phyloP scores from a whole-genome alignment of 306 rosid genomes.

The Malus orientalis region DNA sequence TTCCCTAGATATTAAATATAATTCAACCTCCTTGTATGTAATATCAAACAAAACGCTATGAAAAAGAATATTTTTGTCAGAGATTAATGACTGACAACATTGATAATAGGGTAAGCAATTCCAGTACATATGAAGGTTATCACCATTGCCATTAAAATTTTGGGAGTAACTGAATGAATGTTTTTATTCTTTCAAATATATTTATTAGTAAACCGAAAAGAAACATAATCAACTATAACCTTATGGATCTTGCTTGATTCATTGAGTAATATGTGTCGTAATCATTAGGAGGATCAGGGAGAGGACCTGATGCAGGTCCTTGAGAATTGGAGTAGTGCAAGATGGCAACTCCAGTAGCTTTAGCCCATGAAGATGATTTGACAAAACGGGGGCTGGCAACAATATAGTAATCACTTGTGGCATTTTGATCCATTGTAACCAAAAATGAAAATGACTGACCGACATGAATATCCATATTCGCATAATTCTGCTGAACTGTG shows the following conservation, averaged over 20 bases:
- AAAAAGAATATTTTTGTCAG: not conserved
- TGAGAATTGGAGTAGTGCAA: constrained; percentile 69
- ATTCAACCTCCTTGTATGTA: not conserved
- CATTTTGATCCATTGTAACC: constrained; percentile 88
- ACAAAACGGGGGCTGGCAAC: constrained; percentile 77
- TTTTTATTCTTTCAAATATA: not conserved
- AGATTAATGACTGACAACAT: not conserved
- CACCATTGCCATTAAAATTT: not conserved
- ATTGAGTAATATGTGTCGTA: constrained; percentile 63
- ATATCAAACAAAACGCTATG: not conserved
- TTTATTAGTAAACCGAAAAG: constrained; percentile 7
- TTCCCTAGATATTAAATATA: not conserved
- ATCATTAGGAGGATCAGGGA: constrained; percentile 55
- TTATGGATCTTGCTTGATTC: constrained; percentile 84
- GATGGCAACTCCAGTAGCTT: constrained; percentile 66
- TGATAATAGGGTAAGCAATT: not conserved
- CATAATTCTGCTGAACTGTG: constrained; percentile 66
- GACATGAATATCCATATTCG: constrained; percentile 75
- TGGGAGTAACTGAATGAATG: not conserved
- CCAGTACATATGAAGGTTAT: not conserved
- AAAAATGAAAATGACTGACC: constrained; percentile 86
- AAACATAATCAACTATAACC: constrained; percentile 35
- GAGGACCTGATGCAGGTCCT: constrained; percentile 82
- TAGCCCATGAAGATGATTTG: constrained; percentile 54
- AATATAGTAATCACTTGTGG: constrained; percentile 69